A percentile compares a stretch with the other conserved stretches of the same genome.
Conservation (phyloP, 805 yeast genomes). For the Limtongia smithiae region DNA sequence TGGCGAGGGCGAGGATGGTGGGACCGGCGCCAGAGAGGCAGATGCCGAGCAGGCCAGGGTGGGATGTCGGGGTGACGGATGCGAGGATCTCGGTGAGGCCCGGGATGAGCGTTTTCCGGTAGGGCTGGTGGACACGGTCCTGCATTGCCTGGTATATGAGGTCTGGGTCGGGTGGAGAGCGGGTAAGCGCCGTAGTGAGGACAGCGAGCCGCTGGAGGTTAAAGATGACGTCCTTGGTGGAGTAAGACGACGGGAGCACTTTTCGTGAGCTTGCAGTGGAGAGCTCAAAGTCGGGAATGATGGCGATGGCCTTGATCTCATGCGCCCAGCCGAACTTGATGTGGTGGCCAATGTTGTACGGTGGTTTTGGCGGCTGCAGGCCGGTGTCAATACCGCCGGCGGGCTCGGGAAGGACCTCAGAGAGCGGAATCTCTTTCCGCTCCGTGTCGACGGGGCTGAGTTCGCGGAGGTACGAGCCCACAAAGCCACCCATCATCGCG, state of each 20-base stretch:
- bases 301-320: constrained; percentile 79
- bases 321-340: constrained; percentile 79
- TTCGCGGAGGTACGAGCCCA: constrained; percentile 88
- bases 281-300: constrained; percentile 92
- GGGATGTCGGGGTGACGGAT: constrained; percentile 68
- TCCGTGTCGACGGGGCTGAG: constrained; percentile 66
- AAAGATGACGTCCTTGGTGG: constrained; percentile 79
- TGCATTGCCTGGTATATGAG: constrained; percentile 93
- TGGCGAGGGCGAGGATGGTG: constrained; percentile 89
- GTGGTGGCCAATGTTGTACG: constrained; percentile 80
- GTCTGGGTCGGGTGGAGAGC: constrained; percentile 73
- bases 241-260: constrained; percentile 78
- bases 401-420: constrained; percentile 77
- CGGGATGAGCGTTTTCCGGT: constrained; percentile 85
- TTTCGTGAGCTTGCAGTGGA: constrained; percentile 89
- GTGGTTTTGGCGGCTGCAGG: constrained; percentile 74
- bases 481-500: constrained; percentile 98
- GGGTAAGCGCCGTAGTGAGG: constrained; percentile 86
- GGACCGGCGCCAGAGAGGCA: constrained; percentile 99
- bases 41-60: constrained; percentile 85
- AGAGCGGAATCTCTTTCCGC: constrained; percentile 77
- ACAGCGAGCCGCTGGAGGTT: constrained; percentile 91
- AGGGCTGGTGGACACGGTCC: constrained; percentile 96
- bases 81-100: constrained; percentile 79
- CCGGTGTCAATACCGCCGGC: constrained; percentile 69